A percentile compares a stretch with the other conserved stretches of the same genome.
Conservation (phyloP, 257 asterid species). For the Gentiana straminea region DNA sequence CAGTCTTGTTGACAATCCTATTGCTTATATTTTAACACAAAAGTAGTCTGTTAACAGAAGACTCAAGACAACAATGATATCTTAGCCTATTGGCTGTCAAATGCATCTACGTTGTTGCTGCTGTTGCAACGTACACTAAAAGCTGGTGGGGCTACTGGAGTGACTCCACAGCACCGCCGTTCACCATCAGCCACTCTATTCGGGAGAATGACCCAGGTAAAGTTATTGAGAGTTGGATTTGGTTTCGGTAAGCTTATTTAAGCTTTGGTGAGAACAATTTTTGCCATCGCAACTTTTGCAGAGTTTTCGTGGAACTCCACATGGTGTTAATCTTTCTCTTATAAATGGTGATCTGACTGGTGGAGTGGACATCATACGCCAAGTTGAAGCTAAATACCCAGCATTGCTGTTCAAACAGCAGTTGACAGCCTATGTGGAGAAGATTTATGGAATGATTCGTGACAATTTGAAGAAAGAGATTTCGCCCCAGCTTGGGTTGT, state of each 20-base stretch:
- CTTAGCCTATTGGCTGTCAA: conserved; percentile 92
- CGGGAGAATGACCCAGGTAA: conserved; percentile 98
- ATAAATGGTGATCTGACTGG: conserved; percentile 50
- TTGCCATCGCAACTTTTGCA: conserved; percentile 16
- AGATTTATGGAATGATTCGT: conserved; percentile 82
- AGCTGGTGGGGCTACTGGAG: conserved; percentile 87
- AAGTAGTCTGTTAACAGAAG: conserved; percentile 23
- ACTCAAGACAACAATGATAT: conserved; percentile 84
- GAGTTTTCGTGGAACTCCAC: conserved; percentile 92
- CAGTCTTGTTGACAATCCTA: background rate
- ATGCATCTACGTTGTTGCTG: conserved; percentile 87
- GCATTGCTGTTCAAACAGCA: conserved; percentile 90
- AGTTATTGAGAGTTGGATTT: conserved; percentile 2
- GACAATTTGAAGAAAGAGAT: conserved; percentile 88
- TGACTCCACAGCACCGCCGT: conserved; percentile 78
- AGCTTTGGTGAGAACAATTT: conserved; percentile 4
- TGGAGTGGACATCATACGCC: conserved; percentile 43
- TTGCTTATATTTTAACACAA: conserved; percentile 4
- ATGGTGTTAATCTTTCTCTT: conserved; percentile 58
- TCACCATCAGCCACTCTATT: conserved; percentile 77
- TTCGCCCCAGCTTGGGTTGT: conserved; percentile 75
- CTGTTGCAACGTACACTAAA: conserved; percentile 86
- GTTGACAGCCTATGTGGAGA: conserved; percentile 81
- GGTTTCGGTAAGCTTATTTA: background rate
- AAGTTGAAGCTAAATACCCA: conserved; percentile 98